Evolutionary conservation across 2,329 filamentous ascomycete genomes (phyloP), one percentile per base, ranked within the genome.

Genomic region (Septoria linicola): DNA sequence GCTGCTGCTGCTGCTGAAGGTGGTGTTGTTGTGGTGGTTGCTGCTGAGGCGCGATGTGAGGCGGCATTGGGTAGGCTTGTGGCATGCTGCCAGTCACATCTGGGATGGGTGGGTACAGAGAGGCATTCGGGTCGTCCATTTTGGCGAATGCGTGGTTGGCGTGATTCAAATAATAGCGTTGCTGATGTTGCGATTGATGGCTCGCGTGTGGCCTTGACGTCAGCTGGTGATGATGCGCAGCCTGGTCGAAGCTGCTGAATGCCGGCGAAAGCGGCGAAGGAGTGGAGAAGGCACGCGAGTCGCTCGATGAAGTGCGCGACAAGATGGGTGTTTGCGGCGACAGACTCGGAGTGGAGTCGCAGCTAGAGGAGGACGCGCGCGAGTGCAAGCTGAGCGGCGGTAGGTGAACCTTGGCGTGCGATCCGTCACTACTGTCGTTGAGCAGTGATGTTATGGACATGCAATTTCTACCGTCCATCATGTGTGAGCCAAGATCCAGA

Each of bases 381-480:
- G 55, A 57, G 45, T 59, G 57, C 34, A 54, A 44, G 11, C 44
- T 48, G 30, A 59, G 55, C 42, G 52, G 51, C 20, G 62, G 62
- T 23, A 61, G 62, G 41, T 61, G 60, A 50, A 59, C 23, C 50
- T 59, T 64, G 40, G 45, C 49, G 52, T 49, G 44, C 45, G 53
- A 57, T 49, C 53, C 56, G 58, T 64, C 70, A 71, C 57, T 53
- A 65, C 68, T 70, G 65, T 75, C 73, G 71, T 76, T 77, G 66
- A 77, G 68, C 62, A 77, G 68, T 64, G 74, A 76, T 65, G 77
- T 73, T 20, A 47, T 47, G 25, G 44, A 47, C 44, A 66, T 71
- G 61, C 72, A 71, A 65, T 77, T 74, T 69, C 71, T 76, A 68
- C 73, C 74, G 73, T 77, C 74, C 75, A 77, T 77, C 53, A 69